Evolutionary conservation across 2,329 filamentous ascomycete genomes (phyloP), one percentile per base, ranked within the genome.

Genomic region (Blastomyces parvus): DNA sequence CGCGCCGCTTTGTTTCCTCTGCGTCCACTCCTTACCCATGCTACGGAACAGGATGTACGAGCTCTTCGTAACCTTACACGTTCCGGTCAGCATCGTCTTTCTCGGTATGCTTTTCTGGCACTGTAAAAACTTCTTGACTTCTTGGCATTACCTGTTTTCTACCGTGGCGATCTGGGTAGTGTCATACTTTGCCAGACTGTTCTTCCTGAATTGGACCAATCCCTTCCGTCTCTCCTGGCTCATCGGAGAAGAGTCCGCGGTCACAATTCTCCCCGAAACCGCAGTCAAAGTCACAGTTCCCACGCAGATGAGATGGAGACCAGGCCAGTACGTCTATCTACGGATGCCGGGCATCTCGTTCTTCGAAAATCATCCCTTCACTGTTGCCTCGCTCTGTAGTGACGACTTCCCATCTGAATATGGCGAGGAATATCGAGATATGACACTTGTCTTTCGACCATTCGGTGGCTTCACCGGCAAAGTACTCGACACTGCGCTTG

Each of bases 241-340:
- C 69, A 88, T 96, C 53, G 93, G 93, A 58, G 93, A 97, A 69
- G 91, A 96, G 76, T 91, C 90, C 0, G 90, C 91, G 33, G 87
- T 97, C 48, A 94, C 90, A 0, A 82, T 97, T 30, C 87, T 97
- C 80, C 87, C 91, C 2, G 91, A 97, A 70, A 93, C 95, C 71
- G 90, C 91, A n/a, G 88, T 97, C 78, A 97, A 97, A 74, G 85
- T 97, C 68, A 97, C 93, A 0, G 89, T 97, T 60, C 91, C 93
- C 0, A 97, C 93, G 0, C 90, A 93, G 74, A 89, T 95, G 83
- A 87, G 85, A 66, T 97, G 93, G 93, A 88, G 86, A 72, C 91
- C 93, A 0, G 94, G 93, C 5, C 94, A 97, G 75, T 97, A 95
- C 69, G 89, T 97, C 22, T 97, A 97, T 73, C 82, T 97, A 25